Percentiles rank a stretch among this genome's conserved stretches.
Conservation (phyloP, 2,329 filamentous ascomycete genomes). For the Penicillium sp. region DNA sequence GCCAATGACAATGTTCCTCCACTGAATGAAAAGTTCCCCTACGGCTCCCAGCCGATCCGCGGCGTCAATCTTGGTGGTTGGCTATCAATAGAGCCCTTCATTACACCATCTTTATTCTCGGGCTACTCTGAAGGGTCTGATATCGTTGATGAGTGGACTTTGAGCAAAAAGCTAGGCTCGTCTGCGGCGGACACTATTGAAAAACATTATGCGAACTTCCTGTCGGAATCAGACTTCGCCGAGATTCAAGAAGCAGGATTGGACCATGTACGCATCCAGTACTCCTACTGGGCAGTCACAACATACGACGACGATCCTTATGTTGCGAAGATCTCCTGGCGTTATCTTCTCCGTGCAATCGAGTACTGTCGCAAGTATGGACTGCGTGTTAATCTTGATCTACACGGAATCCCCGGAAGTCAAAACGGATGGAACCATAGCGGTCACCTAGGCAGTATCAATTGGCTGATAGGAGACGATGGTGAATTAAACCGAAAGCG, state of each 20-base stretch:
- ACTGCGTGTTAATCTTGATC: constrained; percentile 86
- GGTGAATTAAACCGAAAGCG: constrained; percentile 78
- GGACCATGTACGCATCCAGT: constrained; percentile 96
- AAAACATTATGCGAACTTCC: constrained; percentile 86
- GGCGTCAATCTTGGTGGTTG: constrained; percentile 94
- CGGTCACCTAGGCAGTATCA: constrained; percentile 76
- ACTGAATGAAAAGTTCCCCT: constrained; percentile 77
- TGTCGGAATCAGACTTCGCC: constrained; percentile 80
- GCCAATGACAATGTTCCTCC: constrained; percentile 82
- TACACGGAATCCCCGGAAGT: constrained; percentile 88
- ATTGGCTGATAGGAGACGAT: constrained; percentile 90
- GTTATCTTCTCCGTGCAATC: constrained; percentile 88
- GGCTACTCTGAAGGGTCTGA: constrained; percentile 63
- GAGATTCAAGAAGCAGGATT: constrained; percentile 86
- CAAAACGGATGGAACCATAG: constrained; percentile 99
- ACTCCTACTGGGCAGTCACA: constrained; percentile 90
- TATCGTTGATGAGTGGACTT: constrained; percentile 87
- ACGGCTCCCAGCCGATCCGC: constrained; percentile 76
- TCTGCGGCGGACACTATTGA: constrained; percentile 73
- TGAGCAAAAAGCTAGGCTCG: constrained; percentile 71
- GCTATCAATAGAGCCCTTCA: constrained; percentile 92
- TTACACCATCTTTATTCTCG: constrained; percentile 87
- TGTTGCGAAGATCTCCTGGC: constrained; percentile 83
- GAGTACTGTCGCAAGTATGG: constrained; percentile 94
- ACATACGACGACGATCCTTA: constrained; percentile 88